These are phyloP conservation scores for Drechslerella dactyloides DNA, from an alignment of 2,329 filamentous ascomycete genomes.

Conservation along the genomic window DNA sequence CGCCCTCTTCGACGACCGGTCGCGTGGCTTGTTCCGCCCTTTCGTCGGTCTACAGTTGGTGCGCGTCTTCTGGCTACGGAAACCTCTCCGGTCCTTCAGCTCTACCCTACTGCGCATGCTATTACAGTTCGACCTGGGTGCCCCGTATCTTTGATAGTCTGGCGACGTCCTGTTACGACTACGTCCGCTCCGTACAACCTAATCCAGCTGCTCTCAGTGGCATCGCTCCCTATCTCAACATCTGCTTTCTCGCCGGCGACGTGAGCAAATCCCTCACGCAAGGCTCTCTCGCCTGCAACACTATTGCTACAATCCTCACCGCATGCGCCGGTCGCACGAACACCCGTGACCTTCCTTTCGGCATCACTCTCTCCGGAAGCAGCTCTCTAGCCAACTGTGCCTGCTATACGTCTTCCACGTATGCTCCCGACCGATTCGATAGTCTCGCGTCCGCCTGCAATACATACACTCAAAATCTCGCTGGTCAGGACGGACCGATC, in stretches of 20 bases:
- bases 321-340: slow-evolving; percentile 33
- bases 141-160: slow-evolving; percentile 39
- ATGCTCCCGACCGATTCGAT: slow-evolving; percentile 28
- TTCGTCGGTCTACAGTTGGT: slow-evolving; percentile 49
- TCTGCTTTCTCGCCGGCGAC: slow-evolving; percentile 45
- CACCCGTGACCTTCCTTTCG: background rate
- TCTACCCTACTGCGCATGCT: slow-evolving; percentile 44
- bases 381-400: slow-evolving; percentile 37
- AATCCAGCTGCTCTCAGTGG: slow-evolving; percentile 11
- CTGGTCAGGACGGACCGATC: slow-evolving; percentile 31
- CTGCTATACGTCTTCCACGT: slow-evolving; percentile 29
- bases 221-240: slow-evolving; percentile 38
- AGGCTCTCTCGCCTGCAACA: slow-evolving; percentile 42
- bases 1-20: slow-evolving; percentile 19
- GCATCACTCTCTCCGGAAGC: slow-evolving; percentile 19
- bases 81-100: slow-evolving; percentile 38
- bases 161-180: slow-evolving; percentile 45
- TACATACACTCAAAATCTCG: slow-evolving; percentile 37
- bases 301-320: slow-evolving; percentile 21
- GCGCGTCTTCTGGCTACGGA: slow-evolving; percentile 31
- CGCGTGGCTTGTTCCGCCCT: slow-evolving; percentile 48
- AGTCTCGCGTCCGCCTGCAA: slow-evolving; percentile 33
- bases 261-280: slow-evolving; percentile 31
- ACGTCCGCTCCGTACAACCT: slow-evolving; percentile 31
- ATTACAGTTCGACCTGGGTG: slow-evolving; percentile 32